Percentiles rank a stretch among this genome's conserved stretches.
Conservation (phyloP, 1,139 yeast species). For the Sugiyamaella sp. region DNA sequence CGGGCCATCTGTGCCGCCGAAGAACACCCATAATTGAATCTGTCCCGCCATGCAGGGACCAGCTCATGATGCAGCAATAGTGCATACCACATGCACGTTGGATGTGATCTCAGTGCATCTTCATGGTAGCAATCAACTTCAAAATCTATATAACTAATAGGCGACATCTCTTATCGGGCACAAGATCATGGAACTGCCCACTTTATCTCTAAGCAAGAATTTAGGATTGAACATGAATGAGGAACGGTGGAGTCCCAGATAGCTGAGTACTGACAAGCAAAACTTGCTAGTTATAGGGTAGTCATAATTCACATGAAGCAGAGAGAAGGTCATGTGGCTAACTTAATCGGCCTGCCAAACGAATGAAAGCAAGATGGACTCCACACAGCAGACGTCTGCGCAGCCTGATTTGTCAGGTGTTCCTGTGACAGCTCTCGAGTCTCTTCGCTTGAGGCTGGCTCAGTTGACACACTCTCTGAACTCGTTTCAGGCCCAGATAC, state of each 20-base stretch:
- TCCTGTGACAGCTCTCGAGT: conserved; percentile 63
- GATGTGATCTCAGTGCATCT: background rate
- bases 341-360: background rate
- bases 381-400: background rate
- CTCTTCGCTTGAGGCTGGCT: conserved; percentile 59
- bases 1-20: background rate
- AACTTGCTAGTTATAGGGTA: background rate
- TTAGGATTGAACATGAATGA: background rate
- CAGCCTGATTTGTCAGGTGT: conserved; percentile 45
- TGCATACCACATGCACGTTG: background rate
- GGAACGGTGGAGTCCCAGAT: no score
- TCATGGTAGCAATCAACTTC: background rate
- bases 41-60: background rate
- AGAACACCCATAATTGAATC: no score
- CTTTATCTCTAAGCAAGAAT: background rate
- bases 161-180: background rate
- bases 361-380: background rate
- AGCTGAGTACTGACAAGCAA: background rate
- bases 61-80: background rate
- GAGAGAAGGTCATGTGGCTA: no score
- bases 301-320: background rate
- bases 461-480: conserved; percentile 49
- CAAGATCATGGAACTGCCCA: background rate
- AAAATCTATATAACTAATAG: background rate
- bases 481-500: conserved; percentile 40